Conservation (phyloP, 2,329 filamentous ascomycete species). For the Penicillium fuscoglaucum region DNA sequence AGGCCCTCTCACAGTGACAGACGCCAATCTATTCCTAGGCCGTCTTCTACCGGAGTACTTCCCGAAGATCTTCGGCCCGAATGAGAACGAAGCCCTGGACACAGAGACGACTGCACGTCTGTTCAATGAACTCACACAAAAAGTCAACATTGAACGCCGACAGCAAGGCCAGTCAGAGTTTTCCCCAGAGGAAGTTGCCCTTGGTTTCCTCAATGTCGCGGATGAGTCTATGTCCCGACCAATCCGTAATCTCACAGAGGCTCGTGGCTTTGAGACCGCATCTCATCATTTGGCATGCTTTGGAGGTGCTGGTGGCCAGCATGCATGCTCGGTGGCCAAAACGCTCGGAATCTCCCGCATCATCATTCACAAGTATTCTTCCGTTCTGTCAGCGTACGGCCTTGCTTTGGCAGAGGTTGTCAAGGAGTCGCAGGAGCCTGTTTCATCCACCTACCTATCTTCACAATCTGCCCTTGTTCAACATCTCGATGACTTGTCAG, state of each 20-base stretch:
- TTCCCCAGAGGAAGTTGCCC: constrained; percentile 61
- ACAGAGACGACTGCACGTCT: constrained; percentile 70
- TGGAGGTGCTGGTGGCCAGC: constrained; percentile 87
- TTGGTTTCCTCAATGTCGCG: constrained; percentile 46
- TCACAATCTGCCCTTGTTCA: constrained; percentile 53
- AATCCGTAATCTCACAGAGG: constrained; percentile 86
- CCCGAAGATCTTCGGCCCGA: constrained; percentile 90
- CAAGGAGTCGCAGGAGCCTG: constrained; percentile 71
- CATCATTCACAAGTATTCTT: constrained; percentile 85
- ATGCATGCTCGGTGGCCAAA: constrained; percentile 86
- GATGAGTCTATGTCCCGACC: constrained; percentile 59
- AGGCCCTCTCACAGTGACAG: constrained; percentile 85
- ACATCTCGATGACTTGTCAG: constrained; percentile 75
- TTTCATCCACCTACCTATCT: constrained; percentile 56
- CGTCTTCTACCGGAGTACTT: constrained; percentile 89
- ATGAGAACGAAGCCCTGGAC: constrained; percentile 81
- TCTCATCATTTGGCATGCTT: constrained; percentile 90
- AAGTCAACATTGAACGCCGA: constrained; percentile 69
- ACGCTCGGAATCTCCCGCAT: constrained; percentile 83
- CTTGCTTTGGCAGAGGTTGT: constrained; percentile 93
- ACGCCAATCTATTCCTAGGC: constrained; percentile 86
- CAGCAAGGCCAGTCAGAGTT: constrained; percentile 57
- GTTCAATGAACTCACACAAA: constrained; percentile 72
- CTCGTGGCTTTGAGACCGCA: constrained; percentile 86
- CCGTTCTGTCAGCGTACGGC: constrained; percentile 86